Conservation (phyloP, 164 flowering plant genomes). For the Chimonanthus praecox region DNA sequence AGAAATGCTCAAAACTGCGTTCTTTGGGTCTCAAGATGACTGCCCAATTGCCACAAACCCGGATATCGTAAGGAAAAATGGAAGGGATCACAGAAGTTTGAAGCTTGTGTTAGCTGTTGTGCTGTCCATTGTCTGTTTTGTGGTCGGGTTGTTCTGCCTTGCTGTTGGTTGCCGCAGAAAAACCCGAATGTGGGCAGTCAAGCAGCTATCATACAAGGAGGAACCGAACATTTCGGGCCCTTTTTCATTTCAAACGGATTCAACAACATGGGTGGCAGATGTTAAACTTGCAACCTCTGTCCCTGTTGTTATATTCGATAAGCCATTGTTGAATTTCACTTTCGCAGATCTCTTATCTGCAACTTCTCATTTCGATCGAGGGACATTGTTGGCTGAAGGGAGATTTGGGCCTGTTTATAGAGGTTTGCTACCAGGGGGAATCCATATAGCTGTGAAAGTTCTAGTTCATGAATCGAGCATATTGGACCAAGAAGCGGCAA, state of each 20-base stretch:
- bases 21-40: constrained; percentile 11
- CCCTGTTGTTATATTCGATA: constrained; percentile 75
- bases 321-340: constrained; percentile 76
- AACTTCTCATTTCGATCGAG: constrained; percentile 78
- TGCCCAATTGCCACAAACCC: constrained; percentile 28
- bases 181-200: constrained; percentile 50
- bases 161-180: constrained; percentile 64
- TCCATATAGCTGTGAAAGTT: constrained; percentile 90
- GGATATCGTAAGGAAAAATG: constrained; percentile 23
- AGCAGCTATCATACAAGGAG: constrained; percentile 59
- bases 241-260: constrained; percentile 86
- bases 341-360: constrained; percentile 84
- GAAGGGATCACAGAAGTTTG: constrained; percentile 30
- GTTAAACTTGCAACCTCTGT: constrained; percentile 75
- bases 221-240: constrained; percentile 76
- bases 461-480: constrained; percentile 70
- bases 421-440: constrained; percentile 76
- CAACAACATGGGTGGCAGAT: constrained; percentile 88
- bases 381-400: constrained; percentile 77
- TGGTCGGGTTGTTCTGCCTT: constrained; percentile 50
- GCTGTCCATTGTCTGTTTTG: constrained; percentile 43
- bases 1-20: constrained; percentile 8
- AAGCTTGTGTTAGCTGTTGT: constrained; percentile 54
- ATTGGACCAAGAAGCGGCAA: constrained; percentile 76
- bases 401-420: constrained; percentile 85